These are phyloP conservation scores for Leccinellum luteum DNA, from an alignment of 768 basidiomycete species.

Conservation along the genomic window DNA sequence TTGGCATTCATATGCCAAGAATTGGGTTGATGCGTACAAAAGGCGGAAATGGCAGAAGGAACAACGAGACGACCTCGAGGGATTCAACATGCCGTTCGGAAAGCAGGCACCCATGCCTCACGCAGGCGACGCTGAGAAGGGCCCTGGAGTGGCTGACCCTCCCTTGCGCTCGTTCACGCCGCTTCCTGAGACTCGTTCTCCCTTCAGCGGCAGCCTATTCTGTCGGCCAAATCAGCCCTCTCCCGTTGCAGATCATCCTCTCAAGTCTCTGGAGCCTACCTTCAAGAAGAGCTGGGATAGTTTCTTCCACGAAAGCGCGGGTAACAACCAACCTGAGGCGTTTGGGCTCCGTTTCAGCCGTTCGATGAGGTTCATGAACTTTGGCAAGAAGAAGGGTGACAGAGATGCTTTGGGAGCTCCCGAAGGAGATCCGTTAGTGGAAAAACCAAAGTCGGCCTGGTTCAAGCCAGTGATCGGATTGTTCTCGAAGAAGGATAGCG, in stretches of 20 bases:
- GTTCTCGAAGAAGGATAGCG: conserved; percentile 25
- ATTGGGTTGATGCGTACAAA: conserved; percentile 44
- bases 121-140: conserved; percentile 26
- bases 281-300: conserved; percentile 46
- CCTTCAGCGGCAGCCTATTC: conserved; percentile 35
- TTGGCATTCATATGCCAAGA: conserved; percentile 66
- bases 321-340: conserved; percentile 20
- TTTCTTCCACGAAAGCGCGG: conserved; percentile 36
- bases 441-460: conserved; percentile 31
- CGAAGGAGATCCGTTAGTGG: conserved; percentile 23
- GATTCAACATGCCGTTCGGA: conserved; percentile 32
- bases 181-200: conserved; percentile 38
- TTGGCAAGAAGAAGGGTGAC: conserved; percentile 39
- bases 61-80: conserved; percentile 49
- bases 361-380: conserved; percentile 42
- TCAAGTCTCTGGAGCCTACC: conserved; percentile 27
- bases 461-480: conserved; percentile 34
- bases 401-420: conserved; percentile 26
- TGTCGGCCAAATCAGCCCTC: conserved; percentile 36
- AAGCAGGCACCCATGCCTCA: conserved; percentile 15
- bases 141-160: conserved; percentile 14
- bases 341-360: conserved; percentile 28
- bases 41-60: conserved; percentile 50
- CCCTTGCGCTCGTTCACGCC: conserved; percentile 50
- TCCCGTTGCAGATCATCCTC: conserved; percentile 22